phyloP scores from a whole-genome alignment of 148 eudicot genomes.

The Rhododendron henanense region DNA sequence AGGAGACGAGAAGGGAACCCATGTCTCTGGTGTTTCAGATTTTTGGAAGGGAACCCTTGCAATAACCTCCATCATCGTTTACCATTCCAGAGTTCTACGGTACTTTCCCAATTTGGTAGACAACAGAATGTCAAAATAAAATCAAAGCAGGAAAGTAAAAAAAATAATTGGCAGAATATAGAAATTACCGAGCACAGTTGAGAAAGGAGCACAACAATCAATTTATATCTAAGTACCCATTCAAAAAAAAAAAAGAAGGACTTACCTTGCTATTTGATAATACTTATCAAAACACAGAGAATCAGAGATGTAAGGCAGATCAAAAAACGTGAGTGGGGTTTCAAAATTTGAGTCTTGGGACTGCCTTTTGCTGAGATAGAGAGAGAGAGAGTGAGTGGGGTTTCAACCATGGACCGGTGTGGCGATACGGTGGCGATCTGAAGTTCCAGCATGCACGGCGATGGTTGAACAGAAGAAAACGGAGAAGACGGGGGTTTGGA shows the following conservation, averaged over 20 bases:
- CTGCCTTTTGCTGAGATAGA: too few relatives aligned
- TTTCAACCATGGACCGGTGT: too few relatives aligned
- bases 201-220: background rate
- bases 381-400: too few relatives aligned
- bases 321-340: too few relatives aligned
- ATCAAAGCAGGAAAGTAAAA: background rate
- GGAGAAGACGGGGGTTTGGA: too few relatives aligned
- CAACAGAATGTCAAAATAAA: background rate
- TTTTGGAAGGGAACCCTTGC: background rate
- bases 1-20: background rate
- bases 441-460: too few relatives aligned
- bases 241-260: background rate
- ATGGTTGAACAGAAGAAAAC: too few relatives aligned
- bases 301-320: constrained; percentile 37
- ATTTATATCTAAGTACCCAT: background rate
- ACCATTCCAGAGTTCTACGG: background rate
- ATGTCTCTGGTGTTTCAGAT: background rate
- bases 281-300: constrained; percentile 81
- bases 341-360: too few relatives aligned
- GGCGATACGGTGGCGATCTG: too few relatives aligned
- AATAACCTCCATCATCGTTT: background rate
- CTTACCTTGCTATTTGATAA: constrained; percentile 93
- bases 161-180: background rate
- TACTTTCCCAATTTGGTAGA: background rate
- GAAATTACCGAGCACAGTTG: background rate